phyloP scores from a whole-genome alignment of 1,139 yeast species.

The Kodamaea sp. region DNA sequence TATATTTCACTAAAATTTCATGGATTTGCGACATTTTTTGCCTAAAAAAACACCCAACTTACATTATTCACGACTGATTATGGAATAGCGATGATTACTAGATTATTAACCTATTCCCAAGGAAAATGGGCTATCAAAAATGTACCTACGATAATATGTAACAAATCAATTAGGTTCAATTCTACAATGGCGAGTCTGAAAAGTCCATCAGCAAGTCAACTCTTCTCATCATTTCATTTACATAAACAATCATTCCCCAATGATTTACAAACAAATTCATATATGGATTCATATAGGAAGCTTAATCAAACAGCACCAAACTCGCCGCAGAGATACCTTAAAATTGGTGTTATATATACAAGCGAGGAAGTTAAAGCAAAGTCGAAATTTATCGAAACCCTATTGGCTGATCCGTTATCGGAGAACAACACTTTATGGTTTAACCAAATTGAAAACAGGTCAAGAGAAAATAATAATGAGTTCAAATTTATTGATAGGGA shows the following conservation, averaged over 20 bases:
- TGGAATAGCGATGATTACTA: too few species aligned
- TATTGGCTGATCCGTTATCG: conserved; percentile 45
- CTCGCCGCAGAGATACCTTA: conserved; percentile 13
- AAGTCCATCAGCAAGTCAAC: conserved; percentile 1
- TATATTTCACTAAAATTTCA: too few species aligned
- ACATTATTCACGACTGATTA: too few species aligned
- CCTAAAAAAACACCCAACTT: too few species aligned
- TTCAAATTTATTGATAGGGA: conserved; percentile 15
- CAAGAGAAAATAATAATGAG: conserved; percentile 16
- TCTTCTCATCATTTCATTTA: conserved; percentile 3
- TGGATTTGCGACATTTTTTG: too few species aligned
- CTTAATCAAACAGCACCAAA: conserved; percentile 8
- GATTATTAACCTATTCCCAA: too few species aligned
- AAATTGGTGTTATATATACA: conserved; percentile 30
- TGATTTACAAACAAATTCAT: conserved; percentile 20
- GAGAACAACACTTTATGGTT: conserved; percentile 33
- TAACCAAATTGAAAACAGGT: conserved; percentile 21
- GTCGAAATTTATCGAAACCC: conserved; percentile 32
- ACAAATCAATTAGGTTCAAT: too few species aligned
- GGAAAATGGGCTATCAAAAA: too few species aligned
- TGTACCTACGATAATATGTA: too few species aligned
- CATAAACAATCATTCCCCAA: conserved; percentile 24
- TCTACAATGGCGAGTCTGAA: background rate
- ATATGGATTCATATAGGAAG: conserved; percentile 15
- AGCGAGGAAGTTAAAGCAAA: conserved; percentile 16